Base-by-base conservation (phyloP, 2,329 filamentous ascomycete genomes). In the Magnaporthales sp. region DNA sequence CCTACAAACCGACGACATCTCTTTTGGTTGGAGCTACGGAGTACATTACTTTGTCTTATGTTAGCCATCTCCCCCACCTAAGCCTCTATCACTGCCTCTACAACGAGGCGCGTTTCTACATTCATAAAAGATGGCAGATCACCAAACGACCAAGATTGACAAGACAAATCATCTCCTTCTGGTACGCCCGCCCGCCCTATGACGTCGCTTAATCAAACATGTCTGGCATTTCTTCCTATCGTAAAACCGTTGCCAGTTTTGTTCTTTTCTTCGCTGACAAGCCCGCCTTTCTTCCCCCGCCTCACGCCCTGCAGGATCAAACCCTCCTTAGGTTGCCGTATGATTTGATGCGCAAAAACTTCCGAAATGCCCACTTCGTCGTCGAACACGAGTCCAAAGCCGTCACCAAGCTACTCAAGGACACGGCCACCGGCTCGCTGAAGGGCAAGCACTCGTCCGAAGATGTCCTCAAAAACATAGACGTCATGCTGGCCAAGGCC, bases 301-400 rank as follows among this genome's bases (percentile, higher is more conserved):
- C 6, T 19, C 38, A 46, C 4, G 19, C n/a, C 31, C 29, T n/a
- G 64, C 30, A 94, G 93, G 95, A 99, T 75, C 94, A 98, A 85
- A 91, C 94, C 4, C 90, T 98, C 70, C 88, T 99, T 71, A 92
- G 93, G 38, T 87, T 98, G 26, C 95, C 95, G 22, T 90, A 94
- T 78, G 95, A 98, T 76, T 90, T 97, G 67, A 89, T 96, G 26
- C 90, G 93, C 67, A 94, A 95, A 77, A 98, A 96, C 80, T 96
- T 98, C 80, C 95, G 96, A 73, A 88, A 89, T 3, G 91, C 91
- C 60, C 91, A 93, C 75, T 88, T 90, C 74, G 82, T 86, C 70
- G 86, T 93, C 75, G 91, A 94, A 75, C 89, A 89, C 74, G 87
- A 91, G 71, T 87, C 86, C 69, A 82, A 83, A 22, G 81, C 82